A percentile compares a stretch with the other conserved stretches of the same genome.
Conservation (phyloP, 116 monocot species). For the Trichopus zeylanicus region DNA sequence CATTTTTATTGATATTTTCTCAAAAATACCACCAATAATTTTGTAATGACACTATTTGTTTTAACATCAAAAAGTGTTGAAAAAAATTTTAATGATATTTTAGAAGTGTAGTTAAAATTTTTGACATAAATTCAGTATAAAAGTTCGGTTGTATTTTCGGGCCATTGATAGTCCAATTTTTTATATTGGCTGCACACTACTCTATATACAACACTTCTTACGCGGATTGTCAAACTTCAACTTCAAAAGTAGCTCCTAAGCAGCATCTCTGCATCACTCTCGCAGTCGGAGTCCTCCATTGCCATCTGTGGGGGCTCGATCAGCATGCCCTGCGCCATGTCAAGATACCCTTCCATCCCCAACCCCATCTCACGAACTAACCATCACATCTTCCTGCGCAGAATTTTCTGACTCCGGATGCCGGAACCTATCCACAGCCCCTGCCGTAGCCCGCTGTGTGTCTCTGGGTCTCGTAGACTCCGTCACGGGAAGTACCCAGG, state of each 20-base stretch:
- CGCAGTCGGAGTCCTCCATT: slow-evolving; percentile 3
- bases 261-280: slow-evolving; percentile 15
- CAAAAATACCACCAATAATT: too few relatives aligned
- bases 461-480: slow-evolving; percentile 25
- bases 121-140: too few relatives aligned
- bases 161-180: too few relatives aligned
- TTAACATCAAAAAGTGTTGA: too few relatives aligned
- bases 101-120: too few relatives aligned
- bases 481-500: slow-evolving; percentile 16
- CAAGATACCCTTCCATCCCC: slow-evolving; percentile 37
- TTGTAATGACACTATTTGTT: too few relatives aligned
- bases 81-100: too few relatives aligned
- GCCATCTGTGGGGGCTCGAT: slow-evolving; percentile 21
- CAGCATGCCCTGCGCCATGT: slow-evolving; percentile 62
- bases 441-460: slow-evolving; percentile 27
- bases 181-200: too few relatives aligned
- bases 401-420: background rate
- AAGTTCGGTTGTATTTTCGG: too few relatives aligned
- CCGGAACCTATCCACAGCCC: slow-evolving; percentile 23
- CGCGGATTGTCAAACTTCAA: too few relatives aligned
- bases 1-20: too few relatives aligned
- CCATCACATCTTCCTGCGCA: background rate
- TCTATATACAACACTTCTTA: too few relatives aligned
- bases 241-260: slow-evolving; percentile 32
- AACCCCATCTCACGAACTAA: slow-evolving; percentile 9